These are phyloP conservation scores for Phytophthora europaea DNA, from an alignment of 352 stramenopile species.

Conservation along the genomic window DNA sequence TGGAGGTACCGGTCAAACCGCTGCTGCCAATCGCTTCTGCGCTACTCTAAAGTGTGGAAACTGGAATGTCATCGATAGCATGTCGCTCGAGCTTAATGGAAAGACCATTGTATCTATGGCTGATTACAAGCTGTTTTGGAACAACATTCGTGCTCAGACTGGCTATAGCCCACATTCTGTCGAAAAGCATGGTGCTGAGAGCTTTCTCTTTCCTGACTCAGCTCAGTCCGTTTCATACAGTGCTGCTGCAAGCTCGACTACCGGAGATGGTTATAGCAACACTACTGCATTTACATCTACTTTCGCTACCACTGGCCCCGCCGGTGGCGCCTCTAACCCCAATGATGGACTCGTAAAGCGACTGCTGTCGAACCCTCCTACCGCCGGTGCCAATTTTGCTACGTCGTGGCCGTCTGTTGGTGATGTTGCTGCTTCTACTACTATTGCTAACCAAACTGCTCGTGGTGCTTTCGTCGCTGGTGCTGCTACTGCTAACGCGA, in stretches of 20 bases:
- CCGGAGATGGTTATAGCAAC: slow-evolving; percentile 8
- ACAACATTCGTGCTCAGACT: background rate
- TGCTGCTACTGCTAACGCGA: background rate
- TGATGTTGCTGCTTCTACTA: background rate
- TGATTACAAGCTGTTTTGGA: slow-evolving; percentile 3
- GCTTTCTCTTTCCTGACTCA: too few species aligned
- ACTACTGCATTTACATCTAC: background rate
- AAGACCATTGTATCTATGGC: background rate
- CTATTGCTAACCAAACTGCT: background rate
- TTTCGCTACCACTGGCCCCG: background rate
- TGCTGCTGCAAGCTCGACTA: background rate
- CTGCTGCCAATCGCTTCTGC: too few species aligned
- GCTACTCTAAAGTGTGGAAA: too few species aligned
- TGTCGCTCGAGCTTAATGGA: background rate
- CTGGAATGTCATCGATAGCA: background rate
- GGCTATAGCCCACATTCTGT: background rate
- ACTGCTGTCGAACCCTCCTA: background rate
- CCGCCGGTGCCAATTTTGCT: slow-evolving; percentile 2
- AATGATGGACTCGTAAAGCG: background rate
- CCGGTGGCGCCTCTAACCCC: background rate
- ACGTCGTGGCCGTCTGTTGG: background rate
- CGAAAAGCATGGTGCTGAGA: too few species aligned
- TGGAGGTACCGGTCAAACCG: too few species aligned
- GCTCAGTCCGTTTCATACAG: too few species aligned
- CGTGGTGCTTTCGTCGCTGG: too few species aligned